phyloP scores from a whole-genome alignment of 2,329 filamentous ascomycete species.

The Neocucurbitaria cava region DNA sequence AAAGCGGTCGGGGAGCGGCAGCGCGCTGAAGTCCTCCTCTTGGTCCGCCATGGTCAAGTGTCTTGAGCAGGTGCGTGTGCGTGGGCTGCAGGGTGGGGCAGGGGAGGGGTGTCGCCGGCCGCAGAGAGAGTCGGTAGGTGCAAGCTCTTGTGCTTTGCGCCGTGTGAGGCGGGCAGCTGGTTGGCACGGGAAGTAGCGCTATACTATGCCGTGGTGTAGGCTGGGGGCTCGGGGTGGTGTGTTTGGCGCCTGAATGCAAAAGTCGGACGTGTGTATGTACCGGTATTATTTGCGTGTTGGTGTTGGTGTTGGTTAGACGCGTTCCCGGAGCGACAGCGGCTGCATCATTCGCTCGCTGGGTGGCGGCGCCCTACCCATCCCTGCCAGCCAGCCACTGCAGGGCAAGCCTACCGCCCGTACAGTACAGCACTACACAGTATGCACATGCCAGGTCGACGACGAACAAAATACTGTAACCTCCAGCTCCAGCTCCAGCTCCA shows the following conservation, averaged over 20 bases:
- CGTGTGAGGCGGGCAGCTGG: background rate
- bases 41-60: conserved; percentile 73
- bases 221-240: background rate
- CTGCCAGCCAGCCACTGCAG: conserved; percentile 6
- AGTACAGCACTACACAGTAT: background rate
- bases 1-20: conserved; percentile 82
- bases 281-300: conserved; percentile 10
- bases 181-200: background rate
- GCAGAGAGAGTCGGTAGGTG: conserved; percentile 1
- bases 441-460: background rate
- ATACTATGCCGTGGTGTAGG: background rate
- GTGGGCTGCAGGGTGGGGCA: conserved; percentile 14
- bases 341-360: conserved; percentile 4
- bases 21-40: conserved; percentile 79
- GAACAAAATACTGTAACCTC: too few species aligned
- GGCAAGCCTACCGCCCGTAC: background rate
- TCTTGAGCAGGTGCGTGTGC: conserved; percentile 17
- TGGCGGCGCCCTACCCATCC: conserved; percentile 15
- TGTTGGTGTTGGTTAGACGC: too few species aligned
- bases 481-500: too few species aligned
- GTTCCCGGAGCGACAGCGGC: conserved; percentile 11
- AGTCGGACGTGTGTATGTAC: background rate
- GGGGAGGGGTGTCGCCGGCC: background rate
- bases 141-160: background rate
- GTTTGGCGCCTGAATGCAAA: background rate